Base-by-base conservation (phyloP, 2,329 filamentous ascomycete genomes). In the Aspergillus flavus region DNA sequence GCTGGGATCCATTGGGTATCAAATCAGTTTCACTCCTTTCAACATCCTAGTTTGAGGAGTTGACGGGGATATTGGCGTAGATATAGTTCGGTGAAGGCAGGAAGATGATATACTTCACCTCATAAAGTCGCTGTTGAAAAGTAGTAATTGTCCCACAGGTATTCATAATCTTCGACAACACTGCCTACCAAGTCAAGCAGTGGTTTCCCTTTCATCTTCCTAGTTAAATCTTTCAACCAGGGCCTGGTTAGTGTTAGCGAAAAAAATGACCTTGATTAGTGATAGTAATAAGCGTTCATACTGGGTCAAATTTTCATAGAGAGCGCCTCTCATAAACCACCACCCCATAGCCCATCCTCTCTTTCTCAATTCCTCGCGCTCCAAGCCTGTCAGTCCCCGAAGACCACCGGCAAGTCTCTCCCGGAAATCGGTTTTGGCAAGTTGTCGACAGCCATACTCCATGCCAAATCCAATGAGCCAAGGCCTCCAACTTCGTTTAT, bases 81-180 rank as follows among this genome's bases (percentile, higher is more conserved):
- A 23, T 34, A 4, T 30, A 41, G n/a, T 23, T 46, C 19, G 28
- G 10, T 28, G 28, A 14, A 43, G 41, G 57, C 61, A 39, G 54
- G 56, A 52, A 59, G 57, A 41, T 9, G 16, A 14, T 11, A 23
- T 36, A 16, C 19, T n/a, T 19, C 7, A 36, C n/a, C 57, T 73
- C 66, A 80, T 54, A 80, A 70, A 14, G 86, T 89, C 30, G 86
- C 84, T 1, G 87, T 90, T 21, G 87, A 84, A 78, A 98, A 99
- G 79, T 98, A 96, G 78, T 97, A 98, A 72, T 96, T 94, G 79
- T 97, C 93, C 95, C 95, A 99, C 36, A 99, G 83, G 76, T 96
- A 98, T 78, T 97, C 92, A 76, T 99, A 99, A 77, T 99, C 95
- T 75, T 97, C 93, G 66, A 98, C 79, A 53, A 99, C 90, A 62